phyloP scores from a whole-genome alignment of 1,139 yeast species.

The Yamadazyma conglobata region DNA sequence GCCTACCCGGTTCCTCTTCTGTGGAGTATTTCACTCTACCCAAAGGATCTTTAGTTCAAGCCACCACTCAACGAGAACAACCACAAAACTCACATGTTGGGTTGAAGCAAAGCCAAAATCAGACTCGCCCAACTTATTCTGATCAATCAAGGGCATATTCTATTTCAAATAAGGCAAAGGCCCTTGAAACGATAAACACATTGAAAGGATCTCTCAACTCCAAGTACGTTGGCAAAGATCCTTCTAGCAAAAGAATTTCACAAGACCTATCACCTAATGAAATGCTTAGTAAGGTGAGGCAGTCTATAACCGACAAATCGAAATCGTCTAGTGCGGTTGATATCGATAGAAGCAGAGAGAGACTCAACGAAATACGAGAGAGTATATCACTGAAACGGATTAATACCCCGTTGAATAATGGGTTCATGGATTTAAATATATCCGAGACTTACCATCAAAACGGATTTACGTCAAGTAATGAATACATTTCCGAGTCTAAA shows the following conservation, averaged over 20 bases:
- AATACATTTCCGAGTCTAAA: constrained; percentile 3
- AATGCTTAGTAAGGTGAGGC: constrained; percentile 24
- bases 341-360: constrained; percentile 12
- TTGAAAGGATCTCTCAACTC: constrained; percentile 23
- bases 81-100: too few relatives aligned
- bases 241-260: constrained; percentile 18
- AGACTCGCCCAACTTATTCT: too few relatives aligned
- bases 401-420: constrained; percentile 9
- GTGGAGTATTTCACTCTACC: too few relatives aligned
- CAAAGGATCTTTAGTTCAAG: too few relatives aligned
- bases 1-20: too few relatives aligned
- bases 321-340: constrained; percentile 11
- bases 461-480: constrained; percentile 9
- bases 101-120: too few relatives aligned
- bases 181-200: constrained; percentile 24
- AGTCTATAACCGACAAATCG: constrained; percentile 24
- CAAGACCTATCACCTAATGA: constrained; percentile 24
- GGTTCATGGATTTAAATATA: constrained; percentile 1
- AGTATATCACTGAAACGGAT: constrained; percentile 26
- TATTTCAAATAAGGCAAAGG: constrained; percentile 12
- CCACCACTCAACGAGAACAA: too few relatives aligned
- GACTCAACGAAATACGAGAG: constrained; percentile 24
- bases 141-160: constrained; percentile 12
- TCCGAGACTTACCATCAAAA: constrained; percentile 1
- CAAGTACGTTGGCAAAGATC: constrained; percentile 18